phyloP scores from a whole-genome alignment of 2,329 filamentous ascomycete genomes.

The Cadophora malorum region DNA sequence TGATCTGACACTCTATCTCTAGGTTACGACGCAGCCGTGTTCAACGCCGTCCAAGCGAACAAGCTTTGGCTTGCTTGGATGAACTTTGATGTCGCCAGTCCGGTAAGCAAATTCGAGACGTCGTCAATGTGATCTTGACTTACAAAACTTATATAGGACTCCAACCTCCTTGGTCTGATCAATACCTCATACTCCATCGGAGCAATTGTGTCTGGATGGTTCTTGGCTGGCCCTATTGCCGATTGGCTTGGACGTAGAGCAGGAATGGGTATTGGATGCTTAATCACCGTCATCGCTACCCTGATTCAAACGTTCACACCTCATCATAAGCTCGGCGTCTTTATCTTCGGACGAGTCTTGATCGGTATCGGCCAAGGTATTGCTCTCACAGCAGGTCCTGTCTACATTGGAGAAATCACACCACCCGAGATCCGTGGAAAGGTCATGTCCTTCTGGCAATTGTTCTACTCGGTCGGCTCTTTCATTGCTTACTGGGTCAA shows the following conservation, averaged over 20 bases:
- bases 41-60: constrained; percentile 74
- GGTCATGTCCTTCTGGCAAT: constrained; percentile 74
- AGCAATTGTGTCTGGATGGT: constrained; percentile 73
- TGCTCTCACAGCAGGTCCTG: constrained; percentile 63
- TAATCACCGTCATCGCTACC: constrained; percentile 70
- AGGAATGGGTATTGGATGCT: constrained; percentile 70
- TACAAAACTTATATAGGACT: constrained; percentile 41
- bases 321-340: constrained; percentile 64
- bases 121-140: neutral
- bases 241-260: constrained; percentile 46
- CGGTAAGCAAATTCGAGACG: constrained; percentile 26
- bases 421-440: constrained; percentile 68
- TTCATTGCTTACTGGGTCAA: constrained; percentile 42
- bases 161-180: constrained; percentile 59
- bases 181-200: constrained; percentile 76
- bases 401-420: constrained; percentile 74
- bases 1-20: constrained; percentile 18
- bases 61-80: constrained; percentile 70
- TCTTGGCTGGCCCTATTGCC: constrained; percentile 64
- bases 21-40: constrained; percentile 76
- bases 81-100: constrained; percentile 45
- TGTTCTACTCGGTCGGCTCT: constrained; percentile 61
- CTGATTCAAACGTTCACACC: constrained; percentile 73
- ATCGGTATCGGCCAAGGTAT: constrained; percentile 61
- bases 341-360: constrained; percentile 72